Percentiles rank a stretch among this genome's conserved stretches.
These are phyloP conservation scores for Alopecurus myosuroides DNA, from an alignment of 176 grass and related monocot species.

Conservation along the genomic window DNA sequence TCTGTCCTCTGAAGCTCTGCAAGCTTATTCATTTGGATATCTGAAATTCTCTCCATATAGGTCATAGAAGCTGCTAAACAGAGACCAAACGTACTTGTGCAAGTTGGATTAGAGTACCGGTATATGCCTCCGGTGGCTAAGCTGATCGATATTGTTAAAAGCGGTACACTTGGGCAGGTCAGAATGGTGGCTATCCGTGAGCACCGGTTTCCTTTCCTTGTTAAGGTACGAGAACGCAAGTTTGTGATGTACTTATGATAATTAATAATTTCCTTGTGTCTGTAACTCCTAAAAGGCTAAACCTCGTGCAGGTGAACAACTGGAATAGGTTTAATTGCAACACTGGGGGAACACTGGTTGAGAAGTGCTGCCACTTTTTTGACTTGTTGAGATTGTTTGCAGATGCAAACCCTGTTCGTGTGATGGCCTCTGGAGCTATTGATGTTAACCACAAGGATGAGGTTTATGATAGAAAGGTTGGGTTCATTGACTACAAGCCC, in stretches of 20 bases:
- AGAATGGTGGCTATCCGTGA: slow-evolving; percentile 91
- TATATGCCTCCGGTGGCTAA: slow-evolving; percentile 97
- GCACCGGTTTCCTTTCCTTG: slow-evolving; percentile 96
- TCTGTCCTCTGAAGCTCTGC: neutral
- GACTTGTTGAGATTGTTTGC: slow-evolving; percentile 90
- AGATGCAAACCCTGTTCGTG: slow-evolving; percentile 79
- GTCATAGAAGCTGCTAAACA: slow-evolving; percentile 66
- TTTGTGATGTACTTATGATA: neutral
- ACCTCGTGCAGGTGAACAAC: slow-evolving; percentile 68
- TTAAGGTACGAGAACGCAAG: slow-evolving; percentile 52
- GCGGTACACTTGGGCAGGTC: slow-evolving; percentile 63
- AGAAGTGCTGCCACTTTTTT: slow-evolving; percentile 98
- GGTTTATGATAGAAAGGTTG: slow-evolving; percentile 84
- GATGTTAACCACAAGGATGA: slow-evolving; percentile 96
- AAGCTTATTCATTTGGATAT: slow-evolving; percentile 4
- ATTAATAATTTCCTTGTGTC: neutral
- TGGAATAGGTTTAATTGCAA: slow-evolving; percentile 98
- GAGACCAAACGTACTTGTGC: slow-evolving; percentile 63
- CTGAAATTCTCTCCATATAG: slow-evolving; percentile 26
- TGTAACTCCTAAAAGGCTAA: slow-evolving; percentile 11
- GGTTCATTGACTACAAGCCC: slow-evolving; percentile 10
- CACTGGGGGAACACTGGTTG: slow-evolving; percentile 85
- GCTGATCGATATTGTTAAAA: slow-evolving; percentile 80
- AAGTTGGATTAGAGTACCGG: slow-evolving; percentile 96
- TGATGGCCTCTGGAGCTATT: slow-evolving; percentile 94